Base-by-base conservation (phyloP, 1,139 yeast genomes). In the Hemisphaericaspora lyxosophila region DNA sequence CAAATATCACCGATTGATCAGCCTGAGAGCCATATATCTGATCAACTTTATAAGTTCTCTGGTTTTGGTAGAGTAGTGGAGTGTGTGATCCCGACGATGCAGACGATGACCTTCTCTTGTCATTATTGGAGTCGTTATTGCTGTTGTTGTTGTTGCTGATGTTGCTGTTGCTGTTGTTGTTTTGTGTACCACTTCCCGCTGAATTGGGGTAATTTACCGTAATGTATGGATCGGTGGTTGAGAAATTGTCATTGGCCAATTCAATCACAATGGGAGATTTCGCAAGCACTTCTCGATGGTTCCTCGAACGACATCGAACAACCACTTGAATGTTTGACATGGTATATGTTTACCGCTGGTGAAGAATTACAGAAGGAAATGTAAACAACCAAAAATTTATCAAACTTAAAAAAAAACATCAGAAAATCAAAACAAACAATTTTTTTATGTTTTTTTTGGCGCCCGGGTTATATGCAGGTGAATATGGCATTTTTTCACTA, bases 271-370 rank as follows among this genome's bases (percentile, higher is more conserved):
- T 82, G 2, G 89, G 82, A 37, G 89, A 80, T 48, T 84, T 85
- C 12, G 85, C 80, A 22, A 70, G 67, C 7, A 83, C 69, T 53
- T 89, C 97, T 37, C 83, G 75, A 28, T 74, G 70, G 50, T 80
- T 87, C 33, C 97, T 70, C 3, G 87, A 95, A 38, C 97, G 73
- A 57, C 97, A 89, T 48, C 97, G 76, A 18, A 89, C 95, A 3
- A 86, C 86, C 18, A 90, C 97, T 50, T 84, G 84, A 39, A 86
- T 85, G 54, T 85, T 68, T 26, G 70, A 61, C 69, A 65, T 62
- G 15, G n/a, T n/a, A n/a, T n/a, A n/a, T n/a, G n/a, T n/a, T n/a
- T n/a, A n/a, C n/a, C n/a, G n/a, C n/a, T n/a, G n/a, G 37, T 41
- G 39, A 38, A 35, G 38, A 40, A 40, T 37, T 8, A 2, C 19